Evolutionary conservation across 371 early-diverging fungal genomes (phyloP).

Genomic region (Parasitella parasitica): DNA sequence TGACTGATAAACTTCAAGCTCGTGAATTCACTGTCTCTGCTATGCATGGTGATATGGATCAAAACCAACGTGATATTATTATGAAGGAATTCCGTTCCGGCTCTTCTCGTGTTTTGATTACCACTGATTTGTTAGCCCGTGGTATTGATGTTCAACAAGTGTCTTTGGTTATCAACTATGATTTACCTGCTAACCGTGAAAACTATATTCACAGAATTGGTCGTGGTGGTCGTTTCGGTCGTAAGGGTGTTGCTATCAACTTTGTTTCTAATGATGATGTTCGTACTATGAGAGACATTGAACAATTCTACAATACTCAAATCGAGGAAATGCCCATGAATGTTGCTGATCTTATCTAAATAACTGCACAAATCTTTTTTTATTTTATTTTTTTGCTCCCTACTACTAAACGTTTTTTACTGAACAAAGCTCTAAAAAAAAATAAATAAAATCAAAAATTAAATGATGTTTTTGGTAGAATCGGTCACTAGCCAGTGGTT

Average conservation of each 20-base stretch:
- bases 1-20: slow-evolving; percentile 80
- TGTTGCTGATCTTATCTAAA: slow-evolving; percentile 78
- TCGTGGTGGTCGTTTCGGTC: slow-evolving; percentile 99
- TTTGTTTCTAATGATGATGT: slow-evolving; percentile 95
- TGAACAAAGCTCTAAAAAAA: neutral
- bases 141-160: slow-evolving; percentile 99
- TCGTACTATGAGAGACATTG: slow-evolving; percentile 86
- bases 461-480: neutral
- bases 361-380: neutral
- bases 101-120: slow-evolving; percentile 94
- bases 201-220: slow-evolving; percentile 99
- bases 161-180: slow-evolving; percentile 94
- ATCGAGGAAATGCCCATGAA: slow-evolving; percentile 96
- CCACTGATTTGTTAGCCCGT: slow-evolving; percentile 98
- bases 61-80: slow-evolving; percentile 94
- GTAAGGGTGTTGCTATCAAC: slow-evolving; percentile 99
- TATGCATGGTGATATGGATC: slow-evolving; percentile 97
- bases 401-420: neutral
- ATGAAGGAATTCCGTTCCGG: slow-evolving; percentile 98
- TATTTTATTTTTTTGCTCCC: neutral
- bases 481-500: no score
- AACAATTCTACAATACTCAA: slow-evolving; percentile 98
- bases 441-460: slow-evolving; percentile 4
- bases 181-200: slow-evolving; percentile 95
- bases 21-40: slow-evolving; percentile 93